Evolutionary conservation across 208 protist genomes (phyloP).

Genomic region (Herpetomonas tarakana): DNA sequence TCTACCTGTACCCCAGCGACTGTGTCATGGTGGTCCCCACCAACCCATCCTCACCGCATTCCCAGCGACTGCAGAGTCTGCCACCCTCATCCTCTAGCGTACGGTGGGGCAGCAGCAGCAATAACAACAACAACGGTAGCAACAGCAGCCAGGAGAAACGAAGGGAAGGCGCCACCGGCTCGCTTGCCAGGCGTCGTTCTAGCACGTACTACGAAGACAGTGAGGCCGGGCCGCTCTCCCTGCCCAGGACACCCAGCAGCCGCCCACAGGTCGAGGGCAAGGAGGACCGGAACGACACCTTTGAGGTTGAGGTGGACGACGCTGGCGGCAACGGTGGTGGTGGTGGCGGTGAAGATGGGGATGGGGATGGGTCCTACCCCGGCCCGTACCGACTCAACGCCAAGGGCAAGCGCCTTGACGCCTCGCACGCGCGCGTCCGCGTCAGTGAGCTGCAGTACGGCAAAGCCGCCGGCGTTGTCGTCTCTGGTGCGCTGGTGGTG

Average conservation of each 20-base stretch:
- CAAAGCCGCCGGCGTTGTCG: slow-evolving; percentile 22
- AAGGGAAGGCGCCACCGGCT: too few relatives aligned
- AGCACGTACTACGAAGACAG: neutral
- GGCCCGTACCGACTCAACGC: slow-evolving; percentile 20
- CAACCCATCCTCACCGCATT: neutral
- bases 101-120: neutral
- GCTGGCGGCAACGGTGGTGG: too few relatives aligned
- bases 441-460: slow-evolving; percentile 33
- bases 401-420: slow-evolving; percentile 17
- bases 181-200: too few relatives aligned
- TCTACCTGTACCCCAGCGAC: slow-evolving; percentile 29
- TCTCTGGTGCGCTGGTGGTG: slow-evolving; percentile 31
- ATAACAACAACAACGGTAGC: neutral
- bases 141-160: neutral
- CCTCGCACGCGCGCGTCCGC: slow-evolving; percentile 13
- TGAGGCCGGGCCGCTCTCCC: neutral
- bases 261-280: too few relatives aligned
- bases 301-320: too few relatives aligned
- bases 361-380: too few relatives aligned
- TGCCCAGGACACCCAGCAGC: too few relatives aligned
- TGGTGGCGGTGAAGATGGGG: too few relatives aligned
- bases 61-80: too few relatives aligned
- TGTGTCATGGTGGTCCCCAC: slow-evolving; percentile 21
- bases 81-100: too few relatives aligned
- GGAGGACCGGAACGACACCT: too few relatives aligned